phyloP scores from a whole-genome alignment of 495 filamentous ascomycete species.

The Lindgomyces ingoldianus region DNA sequence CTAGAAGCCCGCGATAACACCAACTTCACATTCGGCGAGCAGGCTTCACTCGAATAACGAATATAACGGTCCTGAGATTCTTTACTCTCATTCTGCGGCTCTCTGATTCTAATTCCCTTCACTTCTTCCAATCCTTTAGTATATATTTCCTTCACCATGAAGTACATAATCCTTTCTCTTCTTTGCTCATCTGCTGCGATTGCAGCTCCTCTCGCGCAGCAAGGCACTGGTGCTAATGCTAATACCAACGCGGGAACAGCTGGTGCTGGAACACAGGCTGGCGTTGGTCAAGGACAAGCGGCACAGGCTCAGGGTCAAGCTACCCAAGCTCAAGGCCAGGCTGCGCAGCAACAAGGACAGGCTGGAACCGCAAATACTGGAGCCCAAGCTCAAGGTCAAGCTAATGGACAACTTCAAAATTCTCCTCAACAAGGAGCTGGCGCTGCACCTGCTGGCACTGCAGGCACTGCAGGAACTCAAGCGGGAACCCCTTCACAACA shows the following conservation, averaged over 20 bases:
- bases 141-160: slow-evolving; percentile 20
- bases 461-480: slow-evolving; percentile 1
- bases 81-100: slow-evolving; percentile 4
- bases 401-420: background rate
- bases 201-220: slow-evolving; percentile 19
- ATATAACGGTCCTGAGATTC: slow-evolving; percentile 7
- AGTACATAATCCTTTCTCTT: slow-evolving; percentile 28
- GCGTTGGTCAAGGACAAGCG: slow-evolving; percentile 5
- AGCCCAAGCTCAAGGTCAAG: too few species aligned
- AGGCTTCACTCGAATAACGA: slow-evolving; percentile 15
- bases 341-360: too few species aligned
- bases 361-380: too few species aligned
- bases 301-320: slow-evolving; percentile 6
- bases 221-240: slow-evolving; percentile 17
- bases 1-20: background rate
- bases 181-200: slow-evolving; percentile 20
- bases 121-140: background rate
- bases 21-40: slow-evolving; percentile 2
- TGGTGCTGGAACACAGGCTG: background rate
- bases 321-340: slow-evolving; percentile 3
- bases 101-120: background rate
- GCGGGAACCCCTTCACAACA: slow-evolving; percentile 3
- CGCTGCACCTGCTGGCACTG: background rate
- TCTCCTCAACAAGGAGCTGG: slow-evolving; percentile 4
- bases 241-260: background rate